These are phyloP conservation scores for Esteya vermicola DNA, from an alignment of 2,329 filamentous ascomycete genomes.

Conservation along the genomic window DNA sequence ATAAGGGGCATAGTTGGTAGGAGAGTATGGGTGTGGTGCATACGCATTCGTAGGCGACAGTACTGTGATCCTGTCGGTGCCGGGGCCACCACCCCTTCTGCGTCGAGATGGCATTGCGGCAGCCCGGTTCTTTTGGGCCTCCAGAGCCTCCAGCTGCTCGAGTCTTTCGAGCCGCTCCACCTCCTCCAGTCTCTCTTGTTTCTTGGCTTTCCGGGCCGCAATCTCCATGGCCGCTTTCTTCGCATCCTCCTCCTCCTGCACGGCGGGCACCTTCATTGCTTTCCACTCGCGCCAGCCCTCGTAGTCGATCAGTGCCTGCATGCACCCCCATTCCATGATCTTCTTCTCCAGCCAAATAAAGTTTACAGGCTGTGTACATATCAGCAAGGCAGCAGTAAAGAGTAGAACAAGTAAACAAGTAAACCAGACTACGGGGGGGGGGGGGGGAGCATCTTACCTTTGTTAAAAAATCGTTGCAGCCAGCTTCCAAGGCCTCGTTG, in stretches of 20 bases:
- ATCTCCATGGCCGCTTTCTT: constrained; percentile 12
- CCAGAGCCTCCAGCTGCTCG: too few species aligned
- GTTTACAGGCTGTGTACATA: constrained; percentile 64
- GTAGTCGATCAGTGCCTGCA: constrained; percentile 97
- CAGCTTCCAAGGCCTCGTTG: constrained; percentile 85
- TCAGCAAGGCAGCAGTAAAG: neutral
- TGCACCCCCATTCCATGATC: constrained; percentile 98
- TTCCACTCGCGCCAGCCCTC: constrained; percentile 98
- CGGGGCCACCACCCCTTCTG: too few species aligned
- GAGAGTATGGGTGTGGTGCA: constrained; percentile 1
- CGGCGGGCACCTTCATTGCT: constrained; percentile 39
- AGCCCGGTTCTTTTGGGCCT: too few species aligned
- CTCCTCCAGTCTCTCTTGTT: neutral
- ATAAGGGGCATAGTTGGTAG: neutral
- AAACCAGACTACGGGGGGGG: neutral
- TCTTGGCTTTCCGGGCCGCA: constrained; percentile 9
- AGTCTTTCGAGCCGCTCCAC: too few species aligned
- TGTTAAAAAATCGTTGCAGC: constrained; percentile 96
- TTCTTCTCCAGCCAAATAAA: constrained; percentile 96
- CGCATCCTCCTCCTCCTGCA: neutral
- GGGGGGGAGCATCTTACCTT: constrained; percentile 48
- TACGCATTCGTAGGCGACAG: too few species aligned
- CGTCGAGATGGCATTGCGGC: too few species aligned
- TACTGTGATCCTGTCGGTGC: too few species aligned
- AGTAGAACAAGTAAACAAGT: neutral